A percentile compares a stretch with the other conserved stretches of the same genome.
Evolutionary conservation across 1,139 yeast genomes (phyloP).

Genomic region (Pichia sp.): DNA sequence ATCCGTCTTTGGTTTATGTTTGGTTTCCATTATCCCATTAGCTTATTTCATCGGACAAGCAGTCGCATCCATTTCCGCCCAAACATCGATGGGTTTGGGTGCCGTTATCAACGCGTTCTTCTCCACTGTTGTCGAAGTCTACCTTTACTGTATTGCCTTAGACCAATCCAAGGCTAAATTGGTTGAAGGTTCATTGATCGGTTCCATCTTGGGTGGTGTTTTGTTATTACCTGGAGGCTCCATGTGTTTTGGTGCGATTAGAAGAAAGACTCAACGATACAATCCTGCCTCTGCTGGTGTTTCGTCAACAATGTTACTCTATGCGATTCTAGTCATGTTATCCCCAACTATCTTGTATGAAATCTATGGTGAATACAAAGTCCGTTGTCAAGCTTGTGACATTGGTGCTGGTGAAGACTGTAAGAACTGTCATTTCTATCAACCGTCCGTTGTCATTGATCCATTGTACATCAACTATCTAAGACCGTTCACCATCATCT

Average conservation of each 20-base stretch:
- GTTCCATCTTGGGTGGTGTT: slow-evolving; percentile 92
- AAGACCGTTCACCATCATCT: slow-evolving; percentile 78
- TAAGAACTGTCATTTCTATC: slow-evolving; percentile 73
- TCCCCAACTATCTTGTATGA: slow-evolving; percentile 92
- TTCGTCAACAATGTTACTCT: slow-evolving; percentile 90
- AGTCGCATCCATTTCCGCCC: slow-evolving; percentile 97
- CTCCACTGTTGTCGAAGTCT: slow-evolving; percentile 93
- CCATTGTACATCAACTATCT: slow-evolving; percentile 61
- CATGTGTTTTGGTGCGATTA: slow-evolving; percentile 96
- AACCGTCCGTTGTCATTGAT: slow-evolving; percentile 68
- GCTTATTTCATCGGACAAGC: slow-evolving; percentile 99
- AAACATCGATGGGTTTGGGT: slow-evolving; percentile 99
- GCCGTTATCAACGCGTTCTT: slow-evolving; percentile 98
- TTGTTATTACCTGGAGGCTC: slow-evolving; percentile 88
- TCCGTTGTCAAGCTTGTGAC: slow-evolving; percentile 52
- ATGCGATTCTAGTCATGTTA: slow-evolving; percentile 88
- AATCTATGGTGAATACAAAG: slow-evolving; percentile 85
- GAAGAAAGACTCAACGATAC: slow-evolving; percentile 88
- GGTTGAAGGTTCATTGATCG: slow-evolving; percentile 98
- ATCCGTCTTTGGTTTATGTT: slow-evolving; percentile 68
- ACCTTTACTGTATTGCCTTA: slow-evolving; percentile 88
- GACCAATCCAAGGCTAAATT: slow-evolving; percentile 81
- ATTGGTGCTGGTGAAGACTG: slow-evolving; percentile 38
- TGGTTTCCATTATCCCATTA: slow-evolving; percentile 84
- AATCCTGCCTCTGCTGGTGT: slow-evolving; percentile 98